Evolutionary conservation across 306 rosid genomes (phyloP).

Genomic region (Begonia peltatifolia): DNA sequence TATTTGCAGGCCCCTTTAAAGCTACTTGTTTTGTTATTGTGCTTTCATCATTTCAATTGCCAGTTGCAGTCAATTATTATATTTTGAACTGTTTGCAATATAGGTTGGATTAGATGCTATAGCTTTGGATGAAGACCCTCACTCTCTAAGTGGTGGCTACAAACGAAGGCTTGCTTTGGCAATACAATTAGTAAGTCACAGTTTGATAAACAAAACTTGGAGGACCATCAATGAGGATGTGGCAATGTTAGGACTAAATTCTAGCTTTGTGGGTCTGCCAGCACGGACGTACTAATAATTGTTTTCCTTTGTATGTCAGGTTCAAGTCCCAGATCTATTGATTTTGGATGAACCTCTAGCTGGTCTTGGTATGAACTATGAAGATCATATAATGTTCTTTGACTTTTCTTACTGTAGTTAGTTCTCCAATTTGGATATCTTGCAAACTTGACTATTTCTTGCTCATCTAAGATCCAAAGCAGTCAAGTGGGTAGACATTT

Average conservation of each 20-base stretch:
- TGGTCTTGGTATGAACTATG: constrained; percentile 76
- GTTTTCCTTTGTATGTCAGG: constrained; percentile 36
- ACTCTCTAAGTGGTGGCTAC: constrained; percentile 94
- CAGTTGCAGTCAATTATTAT: neutral
- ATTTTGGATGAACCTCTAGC: constrained; percentile 96
- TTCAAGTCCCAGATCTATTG: constrained; percentile 73
- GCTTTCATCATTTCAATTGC: neutral
- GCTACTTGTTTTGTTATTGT: constrained; percentile 3
- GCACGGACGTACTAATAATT: neutral
- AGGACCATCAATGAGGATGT: constrained; percentile 8
- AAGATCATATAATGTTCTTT: constrained; percentile 13
- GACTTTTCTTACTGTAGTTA: constrained; percentile 4
- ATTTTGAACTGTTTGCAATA: neutral
- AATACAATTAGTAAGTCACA: constrained; percentile 58
- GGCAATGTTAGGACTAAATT: too few relatives aligned
- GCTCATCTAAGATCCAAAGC: too few relatives aligned
- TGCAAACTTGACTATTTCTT: constrained; percentile 2
- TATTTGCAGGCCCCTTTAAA: constrained; percentile 16
- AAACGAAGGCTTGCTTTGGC: constrained; percentile 95
- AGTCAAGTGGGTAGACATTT: too few relatives aligned
- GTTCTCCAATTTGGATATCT: neutral
- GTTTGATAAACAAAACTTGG: constrained; percentile 5
- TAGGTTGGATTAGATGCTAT: constrained; percentile 86
- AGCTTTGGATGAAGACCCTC: constrained; percentile 78
- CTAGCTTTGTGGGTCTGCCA: too few relatives aligned